phyloP scores from a whole-genome alignment of 1,284 basidiomycete species.

The Pyrrhoderma lamaoense region DNA sequence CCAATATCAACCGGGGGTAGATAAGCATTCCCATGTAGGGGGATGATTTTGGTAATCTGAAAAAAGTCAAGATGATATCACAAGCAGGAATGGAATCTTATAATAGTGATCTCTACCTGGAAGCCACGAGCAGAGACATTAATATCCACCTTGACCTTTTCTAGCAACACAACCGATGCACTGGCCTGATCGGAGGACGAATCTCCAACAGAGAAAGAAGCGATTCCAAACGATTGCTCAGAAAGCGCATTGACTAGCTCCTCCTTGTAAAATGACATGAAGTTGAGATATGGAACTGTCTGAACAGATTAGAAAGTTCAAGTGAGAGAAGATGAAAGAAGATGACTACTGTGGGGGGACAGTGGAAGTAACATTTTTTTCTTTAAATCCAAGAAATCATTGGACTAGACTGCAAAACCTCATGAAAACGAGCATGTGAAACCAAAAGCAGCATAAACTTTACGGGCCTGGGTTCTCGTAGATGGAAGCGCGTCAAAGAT shows the following conservation, averaged over 20 bases:
- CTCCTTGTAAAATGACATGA: constrained; percentile 37
- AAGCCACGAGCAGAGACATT: constrained; percentile 48
- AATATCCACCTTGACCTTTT: constrained; percentile 41
- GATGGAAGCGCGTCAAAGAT: background rate
- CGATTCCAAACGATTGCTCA: constrained; percentile 55
- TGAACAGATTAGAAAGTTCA: background rate
- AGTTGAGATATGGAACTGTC: background rate
- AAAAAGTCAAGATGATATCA: background rate
- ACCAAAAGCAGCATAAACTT: background rate
- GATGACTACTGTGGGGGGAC: background rate
- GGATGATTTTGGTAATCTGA: too few relatives aligned
- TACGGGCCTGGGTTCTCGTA: too few relatives aligned
- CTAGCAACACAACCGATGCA: constrained; percentile 48
- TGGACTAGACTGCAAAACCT: background rate
- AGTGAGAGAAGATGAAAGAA: background rate
- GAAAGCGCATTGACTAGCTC: constrained; percentile 49
- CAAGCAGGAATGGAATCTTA: background rate
- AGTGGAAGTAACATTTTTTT: background rate
- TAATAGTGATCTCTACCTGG: constrained; percentile 30
- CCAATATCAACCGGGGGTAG: constrained; percentile 17
- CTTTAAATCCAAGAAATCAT: background rate
- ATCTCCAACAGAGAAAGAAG: constrained; percentile 34
- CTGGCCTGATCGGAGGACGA: constrained; percentile 39
- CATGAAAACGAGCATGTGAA: background rate
- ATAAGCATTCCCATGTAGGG: background rate